Base-by-base conservation (phyloP, 1,284 basidiomycete genomes). In the Phellopilus nigrolimitatus region DNA sequence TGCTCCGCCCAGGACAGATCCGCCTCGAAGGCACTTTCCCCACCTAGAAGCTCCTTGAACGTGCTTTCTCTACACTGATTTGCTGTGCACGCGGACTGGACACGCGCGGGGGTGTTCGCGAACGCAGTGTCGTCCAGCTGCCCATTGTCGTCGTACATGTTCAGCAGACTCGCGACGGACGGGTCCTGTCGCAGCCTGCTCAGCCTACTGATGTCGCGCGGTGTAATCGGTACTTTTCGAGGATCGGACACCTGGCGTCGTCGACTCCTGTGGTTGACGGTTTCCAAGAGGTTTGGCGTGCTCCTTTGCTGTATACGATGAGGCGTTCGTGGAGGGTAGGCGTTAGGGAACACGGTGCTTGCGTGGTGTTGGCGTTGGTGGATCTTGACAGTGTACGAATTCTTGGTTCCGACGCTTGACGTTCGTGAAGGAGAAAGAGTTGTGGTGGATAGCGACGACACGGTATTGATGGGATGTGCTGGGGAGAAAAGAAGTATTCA, bases 1-100 rank as follows among this genome's bases (percentile, higher is more conserved):
- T 75, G 74, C 66, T 89, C 86, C 9, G 86, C 86, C 86, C 86
- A 89, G 2, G 84, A 87, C 47, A 89, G 84, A 59, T 88, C 86
- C 8, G 83, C 80, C 61, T 86, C 83, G 3, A 62, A 65, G 49
- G 66, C 62, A 24, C 69, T 33, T 15, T 72, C 69, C 3, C 82
- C 83, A 24, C 57, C 57, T 10, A 89, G 71, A 1, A 89, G 68
- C 59, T 88, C 78, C 2, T 83, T 77, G 51, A 89, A 65, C 8
- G 87, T 89, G 3, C 85, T 88, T 3, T 82, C 82, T 53, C 71
- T 80, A 9, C 80, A 74, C 46, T 69, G n/a, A 72, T 27, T 71
- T 75, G 60, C 83, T 82, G 8, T 73, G 69, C 61, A 43, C 9
- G 51, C 42, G 61, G 59, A 44, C 13, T 56, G 62, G 17, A 70